A percentile compares a stretch with the other conserved stretches of the same genome.
phyloP scores from a whole-genome alignment of 164 flowering plant species.

The Magnolia officinalis region DNA sequence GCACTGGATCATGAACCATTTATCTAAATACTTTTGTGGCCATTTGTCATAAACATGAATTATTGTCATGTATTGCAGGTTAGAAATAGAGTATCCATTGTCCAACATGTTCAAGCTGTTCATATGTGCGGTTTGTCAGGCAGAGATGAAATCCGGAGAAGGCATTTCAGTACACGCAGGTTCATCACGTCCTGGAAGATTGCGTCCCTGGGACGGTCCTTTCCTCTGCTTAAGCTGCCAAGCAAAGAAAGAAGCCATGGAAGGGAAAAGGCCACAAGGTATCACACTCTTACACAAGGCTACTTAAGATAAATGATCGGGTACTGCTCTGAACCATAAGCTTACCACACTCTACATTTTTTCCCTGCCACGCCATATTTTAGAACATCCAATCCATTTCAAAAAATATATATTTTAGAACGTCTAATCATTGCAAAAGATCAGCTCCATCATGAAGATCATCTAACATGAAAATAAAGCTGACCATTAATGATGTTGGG shows the following conservation, averaged over 20 bases:
- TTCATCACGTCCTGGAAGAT: slow-evolving; percentile 45
- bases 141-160: slow-evolving; percentile 84
- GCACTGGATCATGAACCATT: too few relatives aligned
- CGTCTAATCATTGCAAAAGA: not conserved
- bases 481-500: too few relatives aligned
- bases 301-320: not conserved
- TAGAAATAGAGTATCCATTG: slow-evolving; percentile 82
- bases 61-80: slow-evolving; percentile 45
- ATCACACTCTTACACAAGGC: not conserved
- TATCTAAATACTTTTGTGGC: not conserved
- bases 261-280: slow-evolving; percentile 85
- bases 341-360: not conserved
- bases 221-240: slow-evolving; percentile 89
- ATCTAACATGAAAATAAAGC: too few relatives aligned
- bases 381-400: not conserved
- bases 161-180: slow-evolving; percentile 86
- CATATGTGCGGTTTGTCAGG: slow-evolving; percentile 91
- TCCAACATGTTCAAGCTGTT: slow-evolving; percentile 95
- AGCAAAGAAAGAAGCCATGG: slow-evolving; percentile 97
- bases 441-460: not conserved
- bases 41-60: not conserved
- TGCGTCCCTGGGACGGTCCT: slow-evolving; percentile 98
- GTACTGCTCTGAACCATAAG: not conserved
- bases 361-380: not conserved
- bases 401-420: not conserved